Percentiles rank a stretch among this genome's conserved stretches.
These are phyloP conservation scores for Primulina eburnea DNA, from an alignment of 257 asterid species.

Conservation along the genomic window DNA sequence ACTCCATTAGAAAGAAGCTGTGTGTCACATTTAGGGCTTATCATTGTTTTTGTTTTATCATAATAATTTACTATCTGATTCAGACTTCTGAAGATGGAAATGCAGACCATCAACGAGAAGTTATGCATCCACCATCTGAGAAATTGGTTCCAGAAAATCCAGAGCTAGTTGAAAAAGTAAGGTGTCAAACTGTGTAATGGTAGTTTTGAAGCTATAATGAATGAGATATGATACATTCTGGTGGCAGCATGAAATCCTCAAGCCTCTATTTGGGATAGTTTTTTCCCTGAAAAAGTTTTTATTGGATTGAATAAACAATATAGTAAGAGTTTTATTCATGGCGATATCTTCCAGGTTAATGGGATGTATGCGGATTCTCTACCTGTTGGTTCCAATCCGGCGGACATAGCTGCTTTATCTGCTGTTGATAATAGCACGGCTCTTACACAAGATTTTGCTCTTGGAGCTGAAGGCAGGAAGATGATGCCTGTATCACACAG, in stretches of 20 bases:
- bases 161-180: conserved; percentile 64
- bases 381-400: conserved; percentile 26
- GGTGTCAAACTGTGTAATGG: conserved; percentile 15
- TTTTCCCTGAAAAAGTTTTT: not conserved
- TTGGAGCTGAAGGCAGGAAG: conserved; percentile 35
- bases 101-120: conserved; percentile 37
- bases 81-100: conserved; percentile 56
- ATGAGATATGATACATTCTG: not conserved
- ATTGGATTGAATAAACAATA: conserved; percentile 1
- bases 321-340: conserved; percentile 9
- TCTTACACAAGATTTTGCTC: conserved; percentile 24
- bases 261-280: not conserved
- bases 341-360: conserved; percentile 50
- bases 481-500: conserved; percentile 32
- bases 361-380: conserved; percentile 36
- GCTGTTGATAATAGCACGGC: conserved; percentile 30
- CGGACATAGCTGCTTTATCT: conserved; percentile 32
- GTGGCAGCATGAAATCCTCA: conserved; percentile 5
- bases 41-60: conserved; percentile 9
- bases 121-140: conserved; percentile 45
- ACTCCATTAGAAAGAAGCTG: conserved; percentile 5
- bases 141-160: conserved; percentile 51
- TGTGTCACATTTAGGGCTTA: not conserved
- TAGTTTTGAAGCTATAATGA: not conserved
- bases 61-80: conserved; percentile 24